Evolutionary conservation across 2,329 filamentous ascomycete species (phyloP), one percentile per base, ranked within the genome.

Genomic region (Diplodia seriata): DNA sequence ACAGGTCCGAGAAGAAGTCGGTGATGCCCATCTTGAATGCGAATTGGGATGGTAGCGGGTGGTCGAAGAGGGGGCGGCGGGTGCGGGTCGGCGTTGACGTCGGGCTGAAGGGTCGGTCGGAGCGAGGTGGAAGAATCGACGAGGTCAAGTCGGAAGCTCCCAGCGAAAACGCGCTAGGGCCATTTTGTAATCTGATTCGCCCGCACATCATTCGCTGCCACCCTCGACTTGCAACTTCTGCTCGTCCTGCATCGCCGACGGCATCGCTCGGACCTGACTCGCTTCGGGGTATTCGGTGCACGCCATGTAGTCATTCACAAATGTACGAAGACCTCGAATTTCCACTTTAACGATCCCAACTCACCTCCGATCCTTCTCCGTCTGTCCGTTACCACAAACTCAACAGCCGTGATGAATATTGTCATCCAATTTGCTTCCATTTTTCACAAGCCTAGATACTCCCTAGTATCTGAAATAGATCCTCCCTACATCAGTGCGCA

Each of bases 1-100:
- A 88, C 83, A 85, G 81, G 79, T 88, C 86, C 80, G 84, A 82
- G 81, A 89, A 84, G 81, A 88, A 86, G 78, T 89, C 86, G 79
- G 86, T 83, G 82, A 89, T 81, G 79, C 86, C 86, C 87, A 90
- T 90, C 55, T 56, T 66, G 51, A 14, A 49, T 29, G 26, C 51
- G 63, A 38, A 56, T 66, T 56, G 63, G 63, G 15, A 55, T 66
- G 51, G 56, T 15, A 29, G 26, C 38, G 38, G 38, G 36, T 38
- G 23, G 56, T 31, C 18, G 54, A 29, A 20, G 14, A 18, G 31
- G 53, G 54, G 31, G 31, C 50, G 61, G 26, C 36, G 49, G 61
- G 20, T 54, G 40, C n/a, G 18, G 47, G 43, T 50, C 47, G 40
- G 55, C 29, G 65, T 66, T 66, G 63, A 47, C 65, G 65, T 61